Percentiles rank a stretch among this genome's conserved stretches.
Conservation (phyloP, 768 basidiomycete genomes). For the Xerocomellus intermedius region DNA sequence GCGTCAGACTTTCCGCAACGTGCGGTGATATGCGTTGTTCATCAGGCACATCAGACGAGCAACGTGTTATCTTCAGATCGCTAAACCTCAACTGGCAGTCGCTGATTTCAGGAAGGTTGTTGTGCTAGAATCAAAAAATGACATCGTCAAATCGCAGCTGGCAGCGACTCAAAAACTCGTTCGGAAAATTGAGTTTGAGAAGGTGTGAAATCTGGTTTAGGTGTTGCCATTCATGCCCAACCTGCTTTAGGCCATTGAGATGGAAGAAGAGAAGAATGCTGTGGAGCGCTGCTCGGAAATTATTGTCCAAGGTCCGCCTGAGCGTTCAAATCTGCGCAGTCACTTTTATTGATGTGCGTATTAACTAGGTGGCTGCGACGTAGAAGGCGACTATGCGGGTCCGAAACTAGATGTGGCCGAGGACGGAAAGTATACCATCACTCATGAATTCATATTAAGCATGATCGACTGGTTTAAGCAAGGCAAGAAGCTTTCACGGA, state of each 20-base stretch:
- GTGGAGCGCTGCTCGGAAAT: slow-evolving; percentile 76
- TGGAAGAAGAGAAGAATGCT: slow-evolving; percentile 84
- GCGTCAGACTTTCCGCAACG: slow-evolving; percentile 14
- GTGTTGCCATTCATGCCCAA: background rate
- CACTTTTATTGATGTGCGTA: slow-evolving; percentile 3
- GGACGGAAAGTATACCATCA: slow-evolving; percentile 71
- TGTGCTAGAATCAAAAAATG: slow-evolving; percentile 82
- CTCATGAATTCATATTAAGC: slow-evolving; percentile 69
- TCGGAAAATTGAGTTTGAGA: slow-evolving; percentile 88
- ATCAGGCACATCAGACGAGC: slow-evolving; percentile 59
- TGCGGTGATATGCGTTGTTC: background rate
- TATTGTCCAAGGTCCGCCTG: slow-evolving; percentile 63
- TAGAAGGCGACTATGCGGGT: slow-evolving; percentile 72
- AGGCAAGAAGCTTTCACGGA: slow-evolving; percentile 86
- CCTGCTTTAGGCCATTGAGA: slow-evolving; percentile 73
- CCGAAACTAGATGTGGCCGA: slow-evolving; percentile 62
- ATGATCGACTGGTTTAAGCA: slow-evolving; percentile 95
- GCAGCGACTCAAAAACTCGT: slow-evolving; percentile 89
- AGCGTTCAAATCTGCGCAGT: background rate
- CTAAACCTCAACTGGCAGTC: slow-evolving; percentile 84
- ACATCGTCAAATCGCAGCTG: slow-evolving; percentile 74
- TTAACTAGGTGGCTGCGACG: slow-evolving; percentile 66
- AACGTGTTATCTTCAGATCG: slow-evolving; percentile 84
- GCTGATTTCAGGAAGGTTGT: slow-evolving; percentile 86
- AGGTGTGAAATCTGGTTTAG: slow-evolving; percentile 43